A percentile compares a stretch with the other conserved stretches of the same genome.
phyloP scores from a whole-genome alignment of 2,329 filamentous ascomycete species.

The Diaporthe sp. region DNA sequence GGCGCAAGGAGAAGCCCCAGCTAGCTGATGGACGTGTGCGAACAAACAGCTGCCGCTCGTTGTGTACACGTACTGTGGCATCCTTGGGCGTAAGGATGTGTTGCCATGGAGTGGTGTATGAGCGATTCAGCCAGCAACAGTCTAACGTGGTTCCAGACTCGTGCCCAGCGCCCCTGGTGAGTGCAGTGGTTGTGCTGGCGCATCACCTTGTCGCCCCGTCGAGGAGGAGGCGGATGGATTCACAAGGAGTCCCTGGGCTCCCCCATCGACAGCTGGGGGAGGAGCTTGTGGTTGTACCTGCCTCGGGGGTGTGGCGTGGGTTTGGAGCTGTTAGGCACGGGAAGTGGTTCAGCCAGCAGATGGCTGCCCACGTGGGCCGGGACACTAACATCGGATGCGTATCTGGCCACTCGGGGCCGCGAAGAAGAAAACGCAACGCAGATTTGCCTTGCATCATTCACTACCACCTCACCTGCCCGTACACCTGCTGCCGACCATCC shows the following conservation, averaged over 20 bases:
- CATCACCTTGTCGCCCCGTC: background rate
- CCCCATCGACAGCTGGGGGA: background rate
- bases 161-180: background rate
- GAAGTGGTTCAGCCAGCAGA: slow-evolving; percentile 7
- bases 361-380: slow-evolving; percentile 29
- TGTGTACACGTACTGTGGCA: background rate
- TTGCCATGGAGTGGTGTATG: background rate
- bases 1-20: background rate
- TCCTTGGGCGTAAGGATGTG: slow-evolving; percentile 23
- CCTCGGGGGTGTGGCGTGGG: slow-evolving; percentile 2
- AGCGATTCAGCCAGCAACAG: slow-evolving; percentile 21
- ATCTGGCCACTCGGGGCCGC: background rate
- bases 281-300: background rate
- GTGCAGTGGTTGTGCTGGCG: background rate
- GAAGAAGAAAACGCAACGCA: background rate
- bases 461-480: background rate
- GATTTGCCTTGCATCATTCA: background rate
- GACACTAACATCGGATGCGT: slow-evolving; percentile 22
- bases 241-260: slow-evolving; percentile 21
- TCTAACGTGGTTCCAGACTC: slow-evolving; percentile 13
- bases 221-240: background rate
- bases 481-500: background rate
- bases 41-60: slow-evolving; percentile 16
- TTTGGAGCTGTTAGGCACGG: background rate
- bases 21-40: slow-evolving; percentile 14